Evolutionary conservation across 345 rosid genomes (phyloP), one percentile per base, ranked within the genome.

Genomic region (Stellera chamaejasme): DNA sequence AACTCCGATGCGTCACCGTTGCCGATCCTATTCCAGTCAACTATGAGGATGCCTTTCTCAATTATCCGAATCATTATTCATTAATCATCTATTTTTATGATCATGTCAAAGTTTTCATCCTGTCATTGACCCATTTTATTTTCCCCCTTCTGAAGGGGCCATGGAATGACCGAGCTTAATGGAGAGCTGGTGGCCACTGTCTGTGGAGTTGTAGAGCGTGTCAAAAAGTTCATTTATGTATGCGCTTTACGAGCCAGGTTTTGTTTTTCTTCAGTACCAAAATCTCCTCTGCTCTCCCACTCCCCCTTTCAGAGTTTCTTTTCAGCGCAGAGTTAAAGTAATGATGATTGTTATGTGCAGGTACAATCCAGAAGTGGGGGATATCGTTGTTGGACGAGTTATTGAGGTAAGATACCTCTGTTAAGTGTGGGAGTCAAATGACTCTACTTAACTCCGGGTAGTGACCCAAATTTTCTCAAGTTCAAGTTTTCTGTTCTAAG

Each of bases 281-380:
- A 10, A 2, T 4, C 14, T 45, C 9, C 10, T n/a, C n/a, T n/a
- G n/a, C n/a, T n/a, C n/a, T n/a, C n/a, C n/a, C n/a, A n/a, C n/a
- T 11, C 13, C 19, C 47, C 42, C n/a, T 57, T n/a, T 49, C 16
- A 11, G 16, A 0, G 4, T 16, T 28, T 0, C 3, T 0, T 50
- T 43, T 15, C 8, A 9, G 10, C 3, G 11, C 47, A 36, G n/a
- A 49, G 25, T 49, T 58, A 44, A 41, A 27, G n/a, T 15, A 32
- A 2, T 0, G 13, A 16, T 27, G 2, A 32, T 48, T 6, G 23
- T 47, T 52, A 42, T 58, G 58, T 57, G 36, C 58, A 91, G 98
- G 79, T 93, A 87, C 75, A 93, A 93, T 83, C 96, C 97, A 1
- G 99, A 93, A 74, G 80, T 87, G 51, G 99, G 97, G 25, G 97